Evolutionary conservation across 768 basidiomycete genomes (phyloP).

Genomic region (Trametes cingulata): DNA sequence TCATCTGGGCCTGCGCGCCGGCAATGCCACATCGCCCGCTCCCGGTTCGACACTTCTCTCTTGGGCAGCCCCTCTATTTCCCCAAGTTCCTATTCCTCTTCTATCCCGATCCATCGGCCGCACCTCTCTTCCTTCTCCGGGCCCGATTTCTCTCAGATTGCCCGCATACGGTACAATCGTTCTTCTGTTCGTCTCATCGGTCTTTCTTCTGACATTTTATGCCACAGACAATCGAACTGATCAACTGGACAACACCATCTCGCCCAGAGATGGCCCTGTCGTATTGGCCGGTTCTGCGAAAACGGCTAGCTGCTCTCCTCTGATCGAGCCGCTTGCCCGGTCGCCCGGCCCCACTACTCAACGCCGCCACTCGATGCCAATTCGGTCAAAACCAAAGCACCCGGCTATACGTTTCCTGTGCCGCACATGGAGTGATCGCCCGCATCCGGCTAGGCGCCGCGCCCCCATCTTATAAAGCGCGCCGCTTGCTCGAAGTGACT

Average conservation of each 20-base stretch:
- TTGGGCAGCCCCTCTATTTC: not conserved
- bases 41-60: conserved; percentile 3
- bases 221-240: no score
- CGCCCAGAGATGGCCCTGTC: no score
- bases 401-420: no score
- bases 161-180: not conserved
- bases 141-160: not conserved
- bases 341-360: not conserved
- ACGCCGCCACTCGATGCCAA: not conserved
- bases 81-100: not conserved
- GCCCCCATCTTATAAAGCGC: no score
- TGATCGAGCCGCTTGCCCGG: conserved; percentile 1
- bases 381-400: no score
- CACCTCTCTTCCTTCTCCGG: not conserved
- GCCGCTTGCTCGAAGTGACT: no score
- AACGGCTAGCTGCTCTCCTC: not conserved
- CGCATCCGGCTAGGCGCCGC: no score
- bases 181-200: no score
- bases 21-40: not conserved
- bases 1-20: conserved; percentile 1
- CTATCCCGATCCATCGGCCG: not conserved
- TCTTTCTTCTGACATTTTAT: no score
- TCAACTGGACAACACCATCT: no score
- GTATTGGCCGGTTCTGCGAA: not conserved
- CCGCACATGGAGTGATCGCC: no score